These are phyloP conservation scores for Lactarius hatsudake DNA, from an alignment of 768 basidiomycete genomes.

Conservation along the genomic window DNA sequence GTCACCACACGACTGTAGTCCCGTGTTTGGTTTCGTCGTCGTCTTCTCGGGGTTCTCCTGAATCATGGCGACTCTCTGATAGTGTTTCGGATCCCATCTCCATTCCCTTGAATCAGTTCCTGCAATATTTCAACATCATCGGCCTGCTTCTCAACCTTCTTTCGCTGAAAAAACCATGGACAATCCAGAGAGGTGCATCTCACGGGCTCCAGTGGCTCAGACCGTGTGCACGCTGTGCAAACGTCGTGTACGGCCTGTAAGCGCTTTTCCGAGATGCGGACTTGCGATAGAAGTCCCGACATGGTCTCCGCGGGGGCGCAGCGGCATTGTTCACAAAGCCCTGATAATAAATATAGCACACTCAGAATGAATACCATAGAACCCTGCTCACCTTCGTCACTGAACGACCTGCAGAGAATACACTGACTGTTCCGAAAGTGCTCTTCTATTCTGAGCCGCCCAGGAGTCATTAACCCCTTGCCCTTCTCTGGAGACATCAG, in stretches of 20 bases:
- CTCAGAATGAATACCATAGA: neutral
- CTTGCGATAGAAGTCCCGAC: constrained; percentile 35
- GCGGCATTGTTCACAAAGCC: constrained; percentile 30
- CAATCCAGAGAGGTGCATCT: constrained; percentile 49
- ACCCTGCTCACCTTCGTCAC: constrained; percentile 48
- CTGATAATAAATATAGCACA: constrained; percentile 35
- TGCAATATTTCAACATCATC: constrained; percentile 20
- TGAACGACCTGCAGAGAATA: constrained; percentile 57
- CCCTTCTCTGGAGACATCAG: constrained; percentile 38
- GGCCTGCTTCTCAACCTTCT: constrained; percentile 30
- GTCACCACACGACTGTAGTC: neutral
- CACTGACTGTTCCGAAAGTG: constrained; percentile 75
- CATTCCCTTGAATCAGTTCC: constrained; percentile 17
- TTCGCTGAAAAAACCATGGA: constrained; percentile 41
- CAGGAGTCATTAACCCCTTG: constrained; percentile 34
- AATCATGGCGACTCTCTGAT: neutral
- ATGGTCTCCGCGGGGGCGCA: constrained; percentile 36
- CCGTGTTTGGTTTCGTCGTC: neutral
- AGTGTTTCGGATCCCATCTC: constrained; percentile 19
- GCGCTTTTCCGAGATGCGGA: constrained; percentile 35
- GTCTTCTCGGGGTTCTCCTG: neutral
- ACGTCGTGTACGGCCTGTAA: constrained; percentile 35
- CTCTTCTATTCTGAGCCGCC: constrained; percentile 60
- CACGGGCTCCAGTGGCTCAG: constrained; percentile 36
- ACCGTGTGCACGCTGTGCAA: constrained; percentile 42